These are phyloP conservation scores for Melaleuca quinquenervia DNA, from an alignment of 345 rosid species.

Conservation along the genomic window DNA sequence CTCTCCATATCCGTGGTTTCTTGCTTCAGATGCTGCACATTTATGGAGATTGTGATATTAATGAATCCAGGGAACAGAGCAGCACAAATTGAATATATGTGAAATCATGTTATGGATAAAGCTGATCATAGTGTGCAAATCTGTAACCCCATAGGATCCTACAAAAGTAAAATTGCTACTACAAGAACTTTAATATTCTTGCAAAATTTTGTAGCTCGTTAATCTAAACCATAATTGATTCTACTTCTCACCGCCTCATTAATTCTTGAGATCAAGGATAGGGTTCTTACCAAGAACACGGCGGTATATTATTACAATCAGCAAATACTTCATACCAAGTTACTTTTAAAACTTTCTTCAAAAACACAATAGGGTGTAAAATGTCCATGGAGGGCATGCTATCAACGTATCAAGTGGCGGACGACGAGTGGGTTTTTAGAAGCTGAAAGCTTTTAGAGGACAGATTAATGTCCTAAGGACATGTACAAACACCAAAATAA, in stretches of 20 bases:
- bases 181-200: background rate
- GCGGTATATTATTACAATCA: background rate
- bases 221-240: background rate
- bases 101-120: background rate
- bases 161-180: background rate
- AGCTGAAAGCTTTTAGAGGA: background rate
- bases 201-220: background rate
- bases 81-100: background rate
- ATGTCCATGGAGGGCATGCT: background rate
- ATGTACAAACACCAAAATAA: background rate
- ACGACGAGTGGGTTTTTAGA: background rate
- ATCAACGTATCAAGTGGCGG: background rate
- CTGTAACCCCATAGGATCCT: background rate
- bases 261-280: background rate
- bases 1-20: slow-evolving; percentile 25
- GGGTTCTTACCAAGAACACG: background rate
- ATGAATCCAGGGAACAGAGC: background rate
- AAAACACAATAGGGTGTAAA: background rate
- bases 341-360: background rate
- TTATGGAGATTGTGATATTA: background rate
- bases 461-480: background rate
- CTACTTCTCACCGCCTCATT: background rate
- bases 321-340: background rate
- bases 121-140: background rate
- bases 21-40: slow-evolving; percentile 27